Base-by-base conservation (phyloP, 1,284 basidiomycete genomes). In the Sporisorium reilianum region DNA sequence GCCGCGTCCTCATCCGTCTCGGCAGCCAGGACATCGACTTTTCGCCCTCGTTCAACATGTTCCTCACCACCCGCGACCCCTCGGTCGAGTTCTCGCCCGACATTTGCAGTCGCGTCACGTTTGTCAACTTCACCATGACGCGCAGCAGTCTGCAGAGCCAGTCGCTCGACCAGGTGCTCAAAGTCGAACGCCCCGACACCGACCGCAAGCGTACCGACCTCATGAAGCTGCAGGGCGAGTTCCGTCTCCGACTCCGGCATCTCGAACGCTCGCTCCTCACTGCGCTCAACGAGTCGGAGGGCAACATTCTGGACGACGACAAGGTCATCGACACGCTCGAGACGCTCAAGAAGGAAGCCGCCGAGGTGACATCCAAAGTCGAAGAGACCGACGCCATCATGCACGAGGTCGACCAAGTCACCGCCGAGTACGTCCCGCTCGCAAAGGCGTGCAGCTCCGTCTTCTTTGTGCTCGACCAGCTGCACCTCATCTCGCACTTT, bases 121-220 rank as follows among this genome's bases (percentile, higher is more conserved):
- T 99, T 83, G 96, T 99, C 87, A 99, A 99, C 88, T 99, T 99
- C 86, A 99, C 96, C 18, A 99, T 99, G 94, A 99, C 97, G 0
- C 90, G 95, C 65, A 94, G 94, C 85, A 97, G 95, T 89, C 88
- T 99, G 38, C 96, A 99, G 86, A 97, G 94, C 73, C 97, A 99
- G 86, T 97, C 95, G 0, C 89, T 99, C 52, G 95, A 97, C 84
- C 95, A 97, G 85, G 95, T 99, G 2, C 89, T 99, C 71, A 96
- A 96, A 84, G 93, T 94, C 46, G 97, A 99, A 85, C 90, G 97
- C 14, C 95, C 97, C 0, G 97, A 98, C 81, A 95, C 95, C 1
- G 97, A 99, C 85, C 90, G 91, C 82, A 98, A 97, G 87, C 89
- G 97, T 51, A 95, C 94, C n/a, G 96, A 99, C 83, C 89, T 99